Evolutionary conservation across 176 grass and related monocot genomes (phyloP), one percentile per base, ranked within the genome.

Genomic region (Musa itinerans): DNA sequence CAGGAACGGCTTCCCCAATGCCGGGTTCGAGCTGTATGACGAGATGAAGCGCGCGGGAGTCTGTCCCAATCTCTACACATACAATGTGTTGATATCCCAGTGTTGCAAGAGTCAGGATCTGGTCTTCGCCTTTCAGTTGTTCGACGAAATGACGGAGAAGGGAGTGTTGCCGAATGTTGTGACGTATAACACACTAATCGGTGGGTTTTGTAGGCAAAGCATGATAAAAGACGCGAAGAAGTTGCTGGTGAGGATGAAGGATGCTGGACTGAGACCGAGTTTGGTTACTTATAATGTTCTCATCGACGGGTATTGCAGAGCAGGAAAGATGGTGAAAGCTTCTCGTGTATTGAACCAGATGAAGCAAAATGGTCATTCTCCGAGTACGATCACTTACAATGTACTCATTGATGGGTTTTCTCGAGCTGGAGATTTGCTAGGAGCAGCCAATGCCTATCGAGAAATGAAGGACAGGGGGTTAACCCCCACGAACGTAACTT

Each of bases 401-500:
- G 50, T 64, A 1, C 83, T 92, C 17, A 80, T 96, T 74, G 62
- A 64, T 15, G 89, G 84, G 16, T 87, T 89, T 81, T 81, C 83
- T 63, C 79, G 67, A 82, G 79, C 69, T 66, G 83, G 81, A 79
- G 79, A 96, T 76, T 71, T 89, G 6, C 34, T 71, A 10, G 72
- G 81, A 23, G 79, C 83, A 50, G 79, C 74, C 51, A 87, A 78
- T 68, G 73, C 80, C 21, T 85, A 85, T 13, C 85, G 71, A 5
- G 80, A 96, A 69, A 91, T 96, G 88, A 89, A 87, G 63, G 84
- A 79, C 59, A 77, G 86, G 10, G 75, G 82, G 4, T 75, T 96
- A 73, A 48, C 63, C 12, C 89, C 92, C 10, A 96, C 86, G 14
- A 85, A 85, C 59, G 80, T 83, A 67, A 92, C 92, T 0, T 96